Evolutionary conservation across 169 alveolate genomes (phyloP), one percentile per base, ranked within the genome.

Genomic region (Plasmodium falciparum): DNA sequence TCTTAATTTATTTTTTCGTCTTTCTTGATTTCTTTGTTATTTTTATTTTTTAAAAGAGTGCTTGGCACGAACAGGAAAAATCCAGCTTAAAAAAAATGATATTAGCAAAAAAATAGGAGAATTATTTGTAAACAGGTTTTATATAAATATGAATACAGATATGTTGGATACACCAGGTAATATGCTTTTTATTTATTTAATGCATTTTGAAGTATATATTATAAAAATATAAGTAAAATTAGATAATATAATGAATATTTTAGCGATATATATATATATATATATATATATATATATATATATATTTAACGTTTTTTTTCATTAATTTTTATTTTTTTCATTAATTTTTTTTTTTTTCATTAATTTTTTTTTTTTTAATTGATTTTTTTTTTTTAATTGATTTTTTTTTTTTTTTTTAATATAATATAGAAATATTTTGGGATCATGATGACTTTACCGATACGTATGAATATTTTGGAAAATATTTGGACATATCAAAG

Each of bases 91-190:
- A 54, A 89, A 96, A 65, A 95, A 93, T 59, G 97, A 95, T 47
- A 95, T 95, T 24, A 88, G 97, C 70, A 93, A 92, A 56, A 86
- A 93, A 86, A 95, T 95, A 29, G 97, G 97, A 1, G 97, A 95
- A 73, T 90, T 95, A 6, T 95, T 95, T 59, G 94, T 94, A 24
- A 93, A 95, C 88, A 88, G 97, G 43, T 95, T 95, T 73, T 95
- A 95, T 83, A 93, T 95, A 54, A 95, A 95, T 62, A 70, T 95
- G 45, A 97, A 95, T 67, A 92, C 96, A 6, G 97, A 95, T 65
- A 95, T 95, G 54, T 73, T 95, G 20, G 97, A 95, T 59, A 95
- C 97, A 5, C 97, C 97, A 59, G 96, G 95, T 92, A 54, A 52
- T 62, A 59, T 56, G 2, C 24, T 9, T 13, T 24, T 20, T 0